Base-by-base conservation (phyloP, 352 stramenopile genomes). In the Pythium aristosporum region DNA sequence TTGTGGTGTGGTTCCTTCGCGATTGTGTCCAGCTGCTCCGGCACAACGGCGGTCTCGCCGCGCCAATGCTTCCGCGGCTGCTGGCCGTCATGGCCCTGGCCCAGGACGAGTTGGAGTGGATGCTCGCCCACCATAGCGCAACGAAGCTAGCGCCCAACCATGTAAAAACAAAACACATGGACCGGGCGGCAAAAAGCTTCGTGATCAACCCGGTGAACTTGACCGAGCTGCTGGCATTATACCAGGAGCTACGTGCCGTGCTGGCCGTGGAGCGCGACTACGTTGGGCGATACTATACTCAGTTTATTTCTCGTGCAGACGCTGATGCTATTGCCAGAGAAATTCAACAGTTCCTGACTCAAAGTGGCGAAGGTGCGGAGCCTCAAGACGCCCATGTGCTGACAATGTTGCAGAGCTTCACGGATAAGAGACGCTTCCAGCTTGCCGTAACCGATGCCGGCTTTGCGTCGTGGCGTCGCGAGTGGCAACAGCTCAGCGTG, bases 401-500 rank as follows among this genome's bases (percentile, higher is more conserved):
- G 12, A 43, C 70, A 1, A 74, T 89, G 12, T 67, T 89, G 15
- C 60, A 76, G 52, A 75, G 68, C 25, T 87, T 87, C 39, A 71
- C 69, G 12, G 67, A 75, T 21, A 61, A 69, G 8, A 76, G 76
- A 25, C 53, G 52, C 18, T 61, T 80, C 23, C 57, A 75, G 39
- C 41, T 63, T 36, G n/a, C 32, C 2, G 3, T 47, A 30, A 41
- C 5, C n/a, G 41, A 56, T n/a, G 30, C 52, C 5, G 57, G 39
- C 1, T 71, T 71, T 32, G 55, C 49, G 9, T 65, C 65, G 1
- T 89, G 80, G 78, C 65, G 77, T 3, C 78, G 80, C n/a, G 76
- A 89, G 66, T 89, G 80, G 80, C 71, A 78, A 8, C 80, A 89
- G 58, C 61, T 84, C 5, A 86, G 76, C 41, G 60, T 75, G 6